Percentiles rank a stretch among this genome's conserved stretches.
These are phyloP conservation scores for Cladophialophora bantiana DNA, from an alignment of 2,329 filamentous ascomycete genomes.

Conservation along the genomic window DNA sequence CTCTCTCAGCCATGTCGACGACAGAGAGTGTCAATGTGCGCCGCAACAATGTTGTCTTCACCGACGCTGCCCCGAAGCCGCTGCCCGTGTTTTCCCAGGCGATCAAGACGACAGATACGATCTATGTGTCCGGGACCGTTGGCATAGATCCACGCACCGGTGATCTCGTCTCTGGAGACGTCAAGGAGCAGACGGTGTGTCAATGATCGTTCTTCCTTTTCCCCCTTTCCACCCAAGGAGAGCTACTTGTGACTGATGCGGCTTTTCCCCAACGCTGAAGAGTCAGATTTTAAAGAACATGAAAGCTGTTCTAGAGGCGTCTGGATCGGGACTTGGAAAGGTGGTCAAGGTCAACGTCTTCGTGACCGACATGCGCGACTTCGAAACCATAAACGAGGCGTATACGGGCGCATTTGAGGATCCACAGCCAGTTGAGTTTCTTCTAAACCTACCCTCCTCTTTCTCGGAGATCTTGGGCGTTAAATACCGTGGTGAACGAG, in stretches of 20 bases:
- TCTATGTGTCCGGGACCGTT: neutral
- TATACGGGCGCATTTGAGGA: constrained; percentile 54
- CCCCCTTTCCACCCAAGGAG: neutral
- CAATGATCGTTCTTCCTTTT: neutral
- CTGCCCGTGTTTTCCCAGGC: constrained; percentile 6
- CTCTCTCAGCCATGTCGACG: too few relatives aligned
- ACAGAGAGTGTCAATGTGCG: neutral
- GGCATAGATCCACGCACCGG: neutral
- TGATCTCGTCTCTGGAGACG: neutral
- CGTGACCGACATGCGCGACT: constrained; percentile 69
- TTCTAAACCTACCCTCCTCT: too few relatives aligned
- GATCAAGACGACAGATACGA: neutral
- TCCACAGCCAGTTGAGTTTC: neutral
- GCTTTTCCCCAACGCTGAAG: neutral
- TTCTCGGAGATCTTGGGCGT: too few relatives aligned
- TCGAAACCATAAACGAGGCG: constrained; percentile 79
- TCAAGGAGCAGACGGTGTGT: constrained; percentile 4
- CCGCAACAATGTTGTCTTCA: neutral
- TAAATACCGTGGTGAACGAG: too few relatives aligned
- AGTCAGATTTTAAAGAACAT: constrained; percentile 55
- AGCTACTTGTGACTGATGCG: neutral
- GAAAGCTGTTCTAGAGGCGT: constrained; percentile 63
- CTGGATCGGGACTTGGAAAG: constrained; percentile 64
- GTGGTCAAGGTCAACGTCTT: constrained; percentile 73
- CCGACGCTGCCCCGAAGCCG: neutral